Base-by-base conservation (phyloP, 2,329 filamentous ascomycete species). In the Exophiala sp. region DNA sequence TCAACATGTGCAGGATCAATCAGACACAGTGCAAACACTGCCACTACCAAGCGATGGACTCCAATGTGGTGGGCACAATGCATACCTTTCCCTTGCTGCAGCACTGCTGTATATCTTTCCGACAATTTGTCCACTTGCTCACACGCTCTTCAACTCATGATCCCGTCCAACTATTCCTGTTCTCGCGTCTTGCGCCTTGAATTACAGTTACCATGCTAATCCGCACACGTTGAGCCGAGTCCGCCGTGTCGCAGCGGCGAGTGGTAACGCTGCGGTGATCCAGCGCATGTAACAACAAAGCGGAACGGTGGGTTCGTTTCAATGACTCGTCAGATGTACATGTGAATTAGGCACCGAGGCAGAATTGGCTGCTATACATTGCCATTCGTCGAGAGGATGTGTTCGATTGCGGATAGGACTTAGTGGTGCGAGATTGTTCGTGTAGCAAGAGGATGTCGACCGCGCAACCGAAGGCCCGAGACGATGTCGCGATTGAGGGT, bases 171-270 rank as follows among this genome's bases (percentile, higher is more conserved):
- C 48, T 11, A 12, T 12, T 36, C 12, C 36, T 20, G 16, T 47
- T 32, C 7, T 56, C 48, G 57, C 54, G 46, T 50, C 45, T 24
- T 47, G 54, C 57, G 57, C 50, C 44, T 44, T 29, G 21, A 44
- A 18, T 46, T 49, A 11, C 54, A 44, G 47, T 47, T 14, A 60
- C 35, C 57, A 60, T 60, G 54, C 57, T 60, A 40, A 24, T 49
- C 36, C 49, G 49, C 40, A n/a, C 41, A 45, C 29, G 33, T 33
- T 40, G 24, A 21, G 9, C 41, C 24, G n/a, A 40, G 14, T 16
- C 12, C 18, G 16, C 12, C 40, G 9, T 12, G 21, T 43, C 41
- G 41, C 21, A 24, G 21, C 41, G 29, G 41, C 7, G 1, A 29
- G 8, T 43, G 9, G 12, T 7, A 43, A 12, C n/a, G 21, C 21